A percentile compares a stretch with the other conserved stretches of the same genome.
Conservation (phyloP, 2,329 filamentous ascomycete genomes). For the Xylaria sp. region DNA sequence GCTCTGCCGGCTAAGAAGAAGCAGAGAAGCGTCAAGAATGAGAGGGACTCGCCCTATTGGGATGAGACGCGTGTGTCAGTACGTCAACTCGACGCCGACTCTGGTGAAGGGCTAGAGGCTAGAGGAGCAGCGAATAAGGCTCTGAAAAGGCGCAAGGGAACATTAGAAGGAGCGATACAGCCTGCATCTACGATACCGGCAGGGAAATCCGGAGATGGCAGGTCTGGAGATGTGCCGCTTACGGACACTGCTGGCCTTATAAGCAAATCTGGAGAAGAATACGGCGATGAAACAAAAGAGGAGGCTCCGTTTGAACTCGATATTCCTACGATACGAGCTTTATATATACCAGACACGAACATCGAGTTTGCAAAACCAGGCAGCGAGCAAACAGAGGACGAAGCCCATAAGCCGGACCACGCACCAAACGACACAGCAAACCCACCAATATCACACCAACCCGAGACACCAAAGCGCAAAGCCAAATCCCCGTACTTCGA, state of each 20-base stretch:
- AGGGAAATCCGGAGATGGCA: no score
- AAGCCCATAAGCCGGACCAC: neutral
- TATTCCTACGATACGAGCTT: neutral
- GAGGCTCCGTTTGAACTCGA: neutral
- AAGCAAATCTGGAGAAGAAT: neutral
- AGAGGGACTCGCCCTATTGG: slow-evolving; percentile 43
- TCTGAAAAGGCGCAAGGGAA: neutral
- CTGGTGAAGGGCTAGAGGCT: neutral
- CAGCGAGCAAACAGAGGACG: neutral
- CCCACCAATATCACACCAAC: slow-evolving; percentile 13
- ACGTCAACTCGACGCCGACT: neutral
- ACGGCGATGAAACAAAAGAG: neutral
- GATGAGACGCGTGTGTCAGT: neutral
- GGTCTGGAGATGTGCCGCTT: neutral
- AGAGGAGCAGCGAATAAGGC: slow-evolving; percentile 3
- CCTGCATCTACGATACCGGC: neutral
- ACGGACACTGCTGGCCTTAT: neutral
- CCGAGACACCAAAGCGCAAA: slow-evolving; percentile 43
- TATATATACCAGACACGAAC: neutral
- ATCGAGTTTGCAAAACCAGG: neutral
- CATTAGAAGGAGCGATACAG: neutral
- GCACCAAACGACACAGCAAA: neutral
- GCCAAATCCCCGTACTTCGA: slow-evolving; percentile 53
- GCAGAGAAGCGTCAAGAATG: slow-evolving; percentile 25
- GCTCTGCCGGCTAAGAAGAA: slow-evolving; percentile 29